These are phyloP conservation scores for Penicillium olsonii DNA, from an alignment of 2,329 filamentous ascomycete species.

Conservation along the genomic window DNA sequence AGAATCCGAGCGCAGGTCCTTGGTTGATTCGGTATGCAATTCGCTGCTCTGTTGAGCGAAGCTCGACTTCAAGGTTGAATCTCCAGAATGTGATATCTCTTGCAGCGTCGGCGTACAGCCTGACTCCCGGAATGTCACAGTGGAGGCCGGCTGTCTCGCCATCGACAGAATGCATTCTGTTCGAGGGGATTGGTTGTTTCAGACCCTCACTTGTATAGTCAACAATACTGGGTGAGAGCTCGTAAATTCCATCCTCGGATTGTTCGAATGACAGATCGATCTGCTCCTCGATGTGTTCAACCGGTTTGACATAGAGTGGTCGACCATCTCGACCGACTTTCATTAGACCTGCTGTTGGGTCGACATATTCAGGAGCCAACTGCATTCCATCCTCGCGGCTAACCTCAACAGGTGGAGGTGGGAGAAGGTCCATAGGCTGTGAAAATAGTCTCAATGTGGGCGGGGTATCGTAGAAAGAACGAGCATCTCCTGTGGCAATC, in stretches of 20 bases:
- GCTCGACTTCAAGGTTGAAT: conserved; percentile 91
- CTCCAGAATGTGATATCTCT: conserved; percentile 93
- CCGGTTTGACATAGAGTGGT: conserved; percentile 82
- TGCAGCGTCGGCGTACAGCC: conserved; percentile 80
- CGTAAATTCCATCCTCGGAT: conserved; percentile 80
- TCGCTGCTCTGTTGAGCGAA: conserved; percentile 73
- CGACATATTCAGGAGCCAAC: conserved; percentile 76
- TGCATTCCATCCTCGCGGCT: conserved; percentile 58
- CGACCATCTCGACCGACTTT: conserved; percentile 84
- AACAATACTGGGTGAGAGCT: conserved; percentile 56
- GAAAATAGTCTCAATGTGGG: conserved; percentile 83
- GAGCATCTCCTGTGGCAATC: conserved; percentile 86
- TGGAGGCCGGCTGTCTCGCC: conserved; percentile 81
- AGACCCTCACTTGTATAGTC: conserved; percentile 42
- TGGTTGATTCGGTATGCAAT: conserved; percentile 95
- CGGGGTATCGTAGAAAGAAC: conserved; percentile 76
- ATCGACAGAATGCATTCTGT: conserved; percentile 55
- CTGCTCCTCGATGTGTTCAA: conserved; percentile 79
- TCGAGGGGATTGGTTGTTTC: conserved; percentile 49
- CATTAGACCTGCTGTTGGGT: conserved; percentile 82
- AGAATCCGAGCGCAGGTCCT: conserved; percentile 85
- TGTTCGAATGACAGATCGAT: conserved; percentile 78
- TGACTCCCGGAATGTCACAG: conserved; percentile 78
- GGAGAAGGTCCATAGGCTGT: conserved; percentile 79
- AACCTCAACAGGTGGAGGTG: conserved; percentile 72